Evolutionary conservation across 805 yeast genomes (phyloP).

Genomic region (Candida awuae): DNA sequence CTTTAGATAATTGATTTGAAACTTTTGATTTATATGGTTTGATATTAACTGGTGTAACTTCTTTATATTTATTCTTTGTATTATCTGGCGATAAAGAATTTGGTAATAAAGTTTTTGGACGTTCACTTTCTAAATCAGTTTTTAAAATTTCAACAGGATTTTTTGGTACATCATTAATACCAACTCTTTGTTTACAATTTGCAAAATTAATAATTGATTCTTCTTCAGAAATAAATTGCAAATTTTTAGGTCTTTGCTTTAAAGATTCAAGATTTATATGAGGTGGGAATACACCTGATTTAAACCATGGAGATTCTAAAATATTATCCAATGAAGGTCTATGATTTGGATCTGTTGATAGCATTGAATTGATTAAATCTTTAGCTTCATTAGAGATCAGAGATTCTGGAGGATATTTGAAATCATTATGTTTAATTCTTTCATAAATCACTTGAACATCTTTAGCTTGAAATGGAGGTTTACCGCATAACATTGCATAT

Average conservation of each 20-base stretch:
- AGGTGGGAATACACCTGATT: slow-evolving; percentile 69
- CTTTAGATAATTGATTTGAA: slow-evolving; percentile 23
- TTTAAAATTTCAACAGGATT: slow-evolving; percentile 64
- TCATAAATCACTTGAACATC: slow-evolving; percentile 90
- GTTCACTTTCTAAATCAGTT: slow-evolving; percentile 62
- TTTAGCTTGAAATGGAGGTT: slow-evolving; percentile 96
- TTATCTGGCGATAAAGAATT: slow-evolving; percentile 89
- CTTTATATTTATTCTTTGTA: slow-evolving; percentile 79
- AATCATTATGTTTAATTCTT: slow-evolving; percentile 78
- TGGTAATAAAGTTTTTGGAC: slow-evolving; percentile 66
- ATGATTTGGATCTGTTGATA: slow-evolving; percentile 66
- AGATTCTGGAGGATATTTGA: slow-evolving; percentile 58
- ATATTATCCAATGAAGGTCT: slow-evolving; percentile 80
- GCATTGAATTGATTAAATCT: slow-evolving; percentile 59
- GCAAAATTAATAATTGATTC: slow-evolving; percentile 64
- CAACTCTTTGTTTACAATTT: slow-evolving; percentile 55
- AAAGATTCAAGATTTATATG: slow-evolving; percentile 55
- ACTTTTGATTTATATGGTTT: slow-evolving; percentile 23
- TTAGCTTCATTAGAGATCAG: slow-evolving; percentile 64
- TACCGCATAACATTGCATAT: slow-evolving; percentile 85
- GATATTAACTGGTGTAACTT: slow-evolving; percentile 33
- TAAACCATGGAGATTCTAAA: slow-evolving; percentile 79
- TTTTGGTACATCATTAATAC: slow-evolving; percentile 39
- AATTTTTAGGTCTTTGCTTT: slow-evolving; percentile 51
- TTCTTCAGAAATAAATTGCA: slow-evolving; percentile 44